A percentile compares a stretch with the other conserved stretches of the same genome.
Conservation (phyloP, 2,329 filamentous ascomycete species). For the Epicoccum sorghinum region DNA sequence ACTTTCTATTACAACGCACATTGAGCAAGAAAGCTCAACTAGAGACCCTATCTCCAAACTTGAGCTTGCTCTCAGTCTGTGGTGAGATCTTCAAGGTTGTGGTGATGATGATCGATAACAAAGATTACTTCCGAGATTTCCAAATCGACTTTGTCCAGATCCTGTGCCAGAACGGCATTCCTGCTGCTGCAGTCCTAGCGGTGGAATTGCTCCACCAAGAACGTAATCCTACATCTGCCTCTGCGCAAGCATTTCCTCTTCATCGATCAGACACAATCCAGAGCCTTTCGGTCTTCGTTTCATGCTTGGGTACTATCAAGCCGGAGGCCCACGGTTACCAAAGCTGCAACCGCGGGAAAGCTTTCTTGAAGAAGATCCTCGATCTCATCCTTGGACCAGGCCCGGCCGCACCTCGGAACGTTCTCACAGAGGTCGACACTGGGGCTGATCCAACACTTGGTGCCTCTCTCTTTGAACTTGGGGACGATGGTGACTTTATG, state of each 20-base stretch:
- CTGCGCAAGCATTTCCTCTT: slow-evolving; percentile 37
- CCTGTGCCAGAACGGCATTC: slow-evolving; percentile 49
- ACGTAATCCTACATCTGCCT: slow-evolving; percentile 31
- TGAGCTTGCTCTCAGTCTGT: slow-evolving; percentile 46
- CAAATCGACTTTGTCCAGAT: slow-evolving; percentile 51
- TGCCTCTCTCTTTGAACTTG: slow-evolving; percentile 41
- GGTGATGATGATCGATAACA: slow-evolving; percentile 45
- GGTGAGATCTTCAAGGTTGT: slow-evolving; percentile 48
- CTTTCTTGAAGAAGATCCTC: slow-evolving; percentile 51
- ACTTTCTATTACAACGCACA: slow-evolving; percentile 65
- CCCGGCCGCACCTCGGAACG: slow-evolving; percentile 4
- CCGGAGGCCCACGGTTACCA: slow-evolving; percentile 49
- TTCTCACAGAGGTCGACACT: slow-evolving; percentile 6
- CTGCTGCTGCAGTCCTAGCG: slow-evolving; percentile 51
- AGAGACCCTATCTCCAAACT: slow-evolving; percentile 26
- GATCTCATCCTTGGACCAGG: slow-evolving; percentile 50
- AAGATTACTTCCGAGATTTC: slow-evolving; percentile 51
- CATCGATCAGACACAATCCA: slow-evolving; percentile 54
- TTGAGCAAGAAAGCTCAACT: slow-evolving; percentile 53
- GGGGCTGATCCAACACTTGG: slow-evolving; percentile 40
- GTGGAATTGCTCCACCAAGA: slow-evolving; percentile 54
- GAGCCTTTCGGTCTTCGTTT: slow-evolving; percentile 53
- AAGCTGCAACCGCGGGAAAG: slow-evolving; percentile 51
- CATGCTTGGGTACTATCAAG: slow-evolving; percentile 48
- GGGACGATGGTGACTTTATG: slow-evolving; percentile 52